Evolutionary conservation across 768 basidiomycete genomes (phyloP), one percentile per base, ranked within the genome.

Genomic region (Omphalotus guepiniiformis): DNA sequence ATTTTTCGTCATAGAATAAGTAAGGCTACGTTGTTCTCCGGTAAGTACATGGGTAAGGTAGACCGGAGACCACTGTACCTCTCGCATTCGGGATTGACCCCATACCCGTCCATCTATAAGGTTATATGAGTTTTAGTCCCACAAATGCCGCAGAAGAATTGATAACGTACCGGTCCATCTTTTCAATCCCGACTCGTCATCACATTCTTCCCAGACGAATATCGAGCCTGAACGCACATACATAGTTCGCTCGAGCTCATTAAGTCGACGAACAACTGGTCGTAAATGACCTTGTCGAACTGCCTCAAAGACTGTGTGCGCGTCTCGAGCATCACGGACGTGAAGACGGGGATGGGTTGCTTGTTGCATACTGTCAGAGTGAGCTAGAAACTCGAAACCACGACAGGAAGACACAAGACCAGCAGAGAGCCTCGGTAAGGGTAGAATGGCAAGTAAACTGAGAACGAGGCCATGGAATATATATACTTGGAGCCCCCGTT

Each of bases 201-300:
- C 81, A 53, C 74, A 74, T 62, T 85, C 82, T 56, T 80, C 75
- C 83, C 83, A 85, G 37, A 84, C 80, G 57, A 84, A 85, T 23
- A 84, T 70, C 3, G 81, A 74, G 3, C 83, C 83, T 6, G 80
- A 77, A 39, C 67, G 70, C 48, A 85, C 78, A 54, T 72, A 74
- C 42, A 61, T 74, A 5, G 70, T 65, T 45, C 82, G 64, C 58
- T 85, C 81, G 42, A 72, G 67, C 53, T 84, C 82, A 60, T 84
- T 82, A 44, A 84, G 69, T 35, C 82, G 74, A 21, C 81, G 72
- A 28, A 66, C 60, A 23, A 82, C 74, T 16, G 74, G 74, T 35
- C 66, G 65, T 15, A 83, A 67, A 49, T 67, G 68, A 37, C 59
- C 59, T 55, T 23, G 75, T 2, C 79, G 75, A 47, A 82, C 82